Evolutionary conservation across 257 asterid species (phyloP), one percentile per base, ranked within the genome.

Genomic region (Plantago elongata): DNA sequence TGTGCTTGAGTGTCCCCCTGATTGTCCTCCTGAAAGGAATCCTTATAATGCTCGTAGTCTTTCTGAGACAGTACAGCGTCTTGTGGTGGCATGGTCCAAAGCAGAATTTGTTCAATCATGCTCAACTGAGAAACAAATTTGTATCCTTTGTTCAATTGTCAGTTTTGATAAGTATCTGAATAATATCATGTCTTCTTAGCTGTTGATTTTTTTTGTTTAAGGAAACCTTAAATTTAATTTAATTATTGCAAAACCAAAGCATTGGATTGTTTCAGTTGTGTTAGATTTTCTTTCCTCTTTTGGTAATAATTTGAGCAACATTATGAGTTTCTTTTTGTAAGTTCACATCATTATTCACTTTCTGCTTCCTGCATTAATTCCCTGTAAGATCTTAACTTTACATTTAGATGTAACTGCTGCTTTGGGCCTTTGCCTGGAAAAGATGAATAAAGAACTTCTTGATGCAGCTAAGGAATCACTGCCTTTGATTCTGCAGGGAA

Each of bases 391-490:
- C 89, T 86, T 84, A 71, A 83, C 79, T 18, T 61, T 61, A 60
- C 64, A 61, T 66, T 51, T 74, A 92, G 97, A 89, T 75, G 75
- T 87, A 70, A 87, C 99, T 68, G 94, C 97, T 68, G 97, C 97
- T 52, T 75, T 87, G 72, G 99, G 99, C 67, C 86, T 93, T 74
- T 93, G 95, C 82, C 75, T 93, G 74, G 94, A 89, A 83, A 87
- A 85, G 85, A 93, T 89, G 95, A 43, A 82, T 60, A 93, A 88
- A 82, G 85, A 79, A 74, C 97, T 89, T 76, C 77, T 93, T 51
- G 88, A 87, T 69, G 81, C 84, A 46, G 80, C 86, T 17, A 89
- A 89, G 81, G 89, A 84, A 77, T 96, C 77, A 51, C 73, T 89
- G 78, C 96, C 71, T 57, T 82, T 83, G 60, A 80, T 93, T 82